Evolutionary conservation across 2,329 filamentous ascomycete species (phyloP).

Genomic region (Alternaria triticina): DNA sequence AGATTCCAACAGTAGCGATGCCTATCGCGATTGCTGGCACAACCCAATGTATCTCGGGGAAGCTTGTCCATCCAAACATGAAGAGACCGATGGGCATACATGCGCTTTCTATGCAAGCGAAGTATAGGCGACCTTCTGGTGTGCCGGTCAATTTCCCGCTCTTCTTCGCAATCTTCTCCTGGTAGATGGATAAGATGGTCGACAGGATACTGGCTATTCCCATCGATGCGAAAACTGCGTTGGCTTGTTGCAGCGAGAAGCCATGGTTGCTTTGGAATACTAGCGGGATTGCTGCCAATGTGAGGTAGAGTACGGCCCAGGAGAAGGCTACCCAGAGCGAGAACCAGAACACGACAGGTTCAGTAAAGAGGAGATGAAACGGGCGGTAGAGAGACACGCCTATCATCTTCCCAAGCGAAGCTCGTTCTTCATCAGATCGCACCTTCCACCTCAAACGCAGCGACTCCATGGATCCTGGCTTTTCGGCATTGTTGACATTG

Average conservation of each 20-base stretch:
- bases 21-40: constrained; percentile 72
- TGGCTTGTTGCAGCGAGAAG: constrained; percentile 71
- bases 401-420: constrained; percentile 72
- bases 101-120: constrained; percentile 76
- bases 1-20: constrained; percentile 83
- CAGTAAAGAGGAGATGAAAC: constrained; percentile 77
- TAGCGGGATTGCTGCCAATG: constrained; percentile 79
- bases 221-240: constrained; percentile 76
- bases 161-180: constrained; percentile 69
- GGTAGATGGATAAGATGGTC: constrained; percentile 72
- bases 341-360: constrained; percentile 84
- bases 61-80: constrained; percentile 77
- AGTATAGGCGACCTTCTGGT: constrained; percentile 83
- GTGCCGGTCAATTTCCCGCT: constrained; percentile 47
- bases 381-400: constrained; percentile 76
- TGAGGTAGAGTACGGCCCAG: constrained; percentile 88
- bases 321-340: constrained; percentile 88
- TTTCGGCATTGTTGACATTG: constrained; percentile 48
- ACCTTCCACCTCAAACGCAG: constrained; percentile 80
- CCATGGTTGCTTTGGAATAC: constrained; percentile 73
- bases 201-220: constrained; percentile 70
- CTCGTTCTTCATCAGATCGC: constrained; percentile 76
- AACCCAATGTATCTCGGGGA: constrained; percentile 71
- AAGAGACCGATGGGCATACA: constrained; percentile 82
- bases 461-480: constrained; percentile 37